Base-by-base conservation (phyloP, 139 green algal species). In the Auxenochlorella pyrenoidosa region DNA sequence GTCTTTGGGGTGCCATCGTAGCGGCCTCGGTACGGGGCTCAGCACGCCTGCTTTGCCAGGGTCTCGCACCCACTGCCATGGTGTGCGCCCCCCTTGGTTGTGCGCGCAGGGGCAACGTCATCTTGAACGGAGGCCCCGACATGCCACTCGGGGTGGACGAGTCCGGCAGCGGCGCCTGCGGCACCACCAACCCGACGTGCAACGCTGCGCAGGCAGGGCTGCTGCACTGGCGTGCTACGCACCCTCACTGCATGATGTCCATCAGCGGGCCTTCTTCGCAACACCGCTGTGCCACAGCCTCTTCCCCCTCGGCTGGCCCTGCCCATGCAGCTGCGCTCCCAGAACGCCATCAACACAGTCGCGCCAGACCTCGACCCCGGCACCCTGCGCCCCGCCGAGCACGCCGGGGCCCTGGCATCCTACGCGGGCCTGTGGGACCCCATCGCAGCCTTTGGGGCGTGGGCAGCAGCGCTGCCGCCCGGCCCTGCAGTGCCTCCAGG, bases 131-230 rank as follows among this genome's bases (percentile, higher is more conserved):
- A 28, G 40, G 26, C 3, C 10, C 40, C 0, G 30, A 38, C 63
- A 76, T 63, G 63, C 40, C 66, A 3, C 80, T 85, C 12, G 80
- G 80, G 24, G 40, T 83, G 10, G 51, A 76, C 34, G 34, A 76
- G 6, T 76, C 75, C 16, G 75, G 75, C 75, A 38, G 34, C 40
- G 60, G n/a, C 19, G 79, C 36, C 1, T 85, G 80, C 63, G 1
- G 28, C 58, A 13, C 22, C 38, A 60, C 38, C 59, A 85, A 85
- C 60, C 80, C 80, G 5, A 85, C 80, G 38, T 85, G 80, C 63
- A 85, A 76, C 30, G 22, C 38, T 1, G 32, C 63, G 2, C 80
- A 77, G 80, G 79, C 43, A 30, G 12, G 77, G 0, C 8, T 13
- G 10, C 70, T 47, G 70, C 32, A 34, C 4, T 51, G 40, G 28